Percentiles rank a stretch among this genome's conserved stretches.
Evolutionary conservation across 2,329 filamentous ascomycete species (phyloP).

Genomic region (Teratosphaeria viscida): DNA sequence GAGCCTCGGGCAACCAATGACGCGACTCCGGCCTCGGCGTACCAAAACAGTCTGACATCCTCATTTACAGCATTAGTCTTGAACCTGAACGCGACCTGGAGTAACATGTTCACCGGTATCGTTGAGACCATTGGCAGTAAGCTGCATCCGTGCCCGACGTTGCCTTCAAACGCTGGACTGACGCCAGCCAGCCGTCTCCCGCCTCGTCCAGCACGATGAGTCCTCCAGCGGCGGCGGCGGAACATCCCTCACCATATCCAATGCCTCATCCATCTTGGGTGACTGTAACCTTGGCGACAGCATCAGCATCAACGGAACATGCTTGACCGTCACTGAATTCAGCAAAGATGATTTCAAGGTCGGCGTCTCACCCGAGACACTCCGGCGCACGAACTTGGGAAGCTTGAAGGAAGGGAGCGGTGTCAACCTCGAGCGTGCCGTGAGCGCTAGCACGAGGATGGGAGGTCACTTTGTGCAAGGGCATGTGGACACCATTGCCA

Average conservation of each 20-base stretch:
- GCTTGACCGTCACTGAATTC: slow-evolving; percentile 80
- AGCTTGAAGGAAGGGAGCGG: slow-evolving; percentile 51
- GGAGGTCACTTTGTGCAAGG: slow-evolving; percentile 97
- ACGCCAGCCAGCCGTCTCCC: slow-evolving; percentile 59
- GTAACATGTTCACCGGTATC: slow-evolving; percentile 85
- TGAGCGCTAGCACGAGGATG: slow-evolving; percentile 86
- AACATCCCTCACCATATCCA: slow-evolving; percentile 77
- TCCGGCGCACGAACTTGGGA: slow-evolving; percentile 92
- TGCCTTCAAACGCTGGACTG: slow-evolving; percentile 25
- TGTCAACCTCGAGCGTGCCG: slow-evolving; percentile 91
- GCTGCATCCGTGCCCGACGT: slow-evolving; percentile 25
- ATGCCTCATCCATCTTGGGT: slow-evolving; percentile 62
- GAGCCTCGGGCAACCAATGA: background rate
- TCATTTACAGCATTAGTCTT: background rate
- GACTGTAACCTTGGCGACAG: slow-evolving; percentile 86
- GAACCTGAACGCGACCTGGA: background rate
- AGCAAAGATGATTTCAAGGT: slow-evolving; percentile 63
- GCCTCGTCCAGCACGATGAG: slow-evolving; percentile 68
- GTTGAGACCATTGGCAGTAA: slow-evolving; percentile 87
- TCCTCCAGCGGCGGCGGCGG: slow-evolving; percentile 62
- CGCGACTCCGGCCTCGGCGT: background rate
- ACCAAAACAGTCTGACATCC: background rate
- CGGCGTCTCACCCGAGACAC: slow-evolving; percentile 87
- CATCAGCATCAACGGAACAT: slow-evolving; percentile 92
- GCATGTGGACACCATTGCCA: slow-evolving; percentile 84